Base-by-base conservation (phyloP, 2,329 filamentous ascomycete genomes). In the Trichoderma breve region DNA sequence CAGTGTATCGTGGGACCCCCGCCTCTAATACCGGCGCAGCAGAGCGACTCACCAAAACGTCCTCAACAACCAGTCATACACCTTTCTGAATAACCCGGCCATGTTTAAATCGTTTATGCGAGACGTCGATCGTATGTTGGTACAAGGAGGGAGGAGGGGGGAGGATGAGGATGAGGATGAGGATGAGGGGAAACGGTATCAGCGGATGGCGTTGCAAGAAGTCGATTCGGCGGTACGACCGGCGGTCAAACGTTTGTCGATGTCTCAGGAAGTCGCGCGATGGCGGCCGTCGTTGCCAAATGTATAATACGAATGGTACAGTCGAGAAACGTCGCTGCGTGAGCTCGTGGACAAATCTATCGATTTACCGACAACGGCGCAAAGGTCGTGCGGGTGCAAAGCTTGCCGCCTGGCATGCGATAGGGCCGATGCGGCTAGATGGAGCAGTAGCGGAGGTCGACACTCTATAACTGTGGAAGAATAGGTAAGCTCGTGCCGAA, bases 11-110 rank as follows among this genome's bases (percentile, higher is more conserved):
- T 36, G 12, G 28, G 63, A 24, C 24, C 65, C 61, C 57, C 66
- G 70, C 47, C 55, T 68, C 64, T 36, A 14, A 51, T 57, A 21
- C 53, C 26, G 36, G 58, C 47, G 30, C 51, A 32, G 39, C 15
- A 47, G 43, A 36, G 36, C 70, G 64, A 88, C 89, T 86, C 80
- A 98, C 95, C 96, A 99, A 85, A 99, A 98, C 79, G 96, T 93
- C 86, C 95, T 92, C 85, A 99, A 86, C 82, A 98, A 87, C 95
- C 95, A 98, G 89, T 98, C 96, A 87, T 98, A 98, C 83, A 99
- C 91, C 84, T 91, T 92, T 81, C 92, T 93, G 84, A 99, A 97
- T 82, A 99, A 86, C 78, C 93, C 93, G 79, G 94, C 93, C 95
- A 98, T 98, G 83, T 78, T 79, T 28, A 3, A 34, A 61, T 67